phyloP scores from a whole-genome alignment of 352 stramenopile species.

The Phytophthora rubi region DNA sequence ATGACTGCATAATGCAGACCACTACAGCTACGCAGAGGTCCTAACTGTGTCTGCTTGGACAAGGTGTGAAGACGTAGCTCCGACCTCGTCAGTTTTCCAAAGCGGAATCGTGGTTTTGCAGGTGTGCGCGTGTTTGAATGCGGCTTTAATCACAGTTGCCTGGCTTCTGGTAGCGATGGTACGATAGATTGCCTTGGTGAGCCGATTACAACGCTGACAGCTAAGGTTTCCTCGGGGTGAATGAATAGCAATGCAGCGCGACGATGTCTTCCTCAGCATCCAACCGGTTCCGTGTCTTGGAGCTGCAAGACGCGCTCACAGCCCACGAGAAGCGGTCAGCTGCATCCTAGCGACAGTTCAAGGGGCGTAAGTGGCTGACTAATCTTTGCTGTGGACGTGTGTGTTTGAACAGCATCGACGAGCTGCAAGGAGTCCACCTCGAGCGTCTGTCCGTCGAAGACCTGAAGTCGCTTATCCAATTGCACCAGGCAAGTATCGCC shows the following conservation, averaged over 20 bases:
- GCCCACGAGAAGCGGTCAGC: constrained; percentile 28
- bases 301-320: constrained; percentile 30
- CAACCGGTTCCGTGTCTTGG: constrained; percentile 14
- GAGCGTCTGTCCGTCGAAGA: constrained; percentile 40
- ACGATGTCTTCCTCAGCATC: constrained; percentile 19
- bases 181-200: constrained; percentile 1
- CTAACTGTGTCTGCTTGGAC: not conserved
- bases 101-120: constrained; percentile 35
- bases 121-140: constrained; percentile 46
- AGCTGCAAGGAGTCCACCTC: constrained; percentile 50
- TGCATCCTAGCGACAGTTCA: not conserved
- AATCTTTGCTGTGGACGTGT: not conserved
- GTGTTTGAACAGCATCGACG: constrained; percentile 41
- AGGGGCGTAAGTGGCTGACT: not conserved
- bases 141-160: constrained; percentile 47
- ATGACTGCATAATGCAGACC: not conserved
- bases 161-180: constrained; percentile 70
- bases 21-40: not conserved
- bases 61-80: constrained; percentile 39
- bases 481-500: constrained; percentile 51
- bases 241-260: constrained; percentile 35
- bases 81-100: constrained; percentile 27
- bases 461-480: constrained; percentile 66
- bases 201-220: not conserved
- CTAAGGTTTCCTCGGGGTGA: not conserved